Evolutionary conservation across 2,329 filamentous ascomycete genomes (phyloP).

Genomic region (Calonectria henricotiae): DNA sequence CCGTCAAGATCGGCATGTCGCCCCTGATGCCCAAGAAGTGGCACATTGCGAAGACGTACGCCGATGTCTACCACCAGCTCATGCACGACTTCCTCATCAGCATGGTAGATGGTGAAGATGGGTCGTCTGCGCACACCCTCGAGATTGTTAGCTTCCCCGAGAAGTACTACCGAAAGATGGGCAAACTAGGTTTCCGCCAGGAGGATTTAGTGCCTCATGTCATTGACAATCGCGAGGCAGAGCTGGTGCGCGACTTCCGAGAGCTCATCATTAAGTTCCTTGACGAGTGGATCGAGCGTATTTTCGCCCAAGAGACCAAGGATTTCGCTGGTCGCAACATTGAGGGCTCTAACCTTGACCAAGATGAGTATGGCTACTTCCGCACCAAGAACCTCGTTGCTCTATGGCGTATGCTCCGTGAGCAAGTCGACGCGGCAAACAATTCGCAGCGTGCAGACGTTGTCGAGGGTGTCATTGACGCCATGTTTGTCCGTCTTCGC

Average conservation of each 20-base stretch:
- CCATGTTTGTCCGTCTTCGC: constrained; percentile 92
- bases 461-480: constrained; percentile 93
- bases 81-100: constrained; percentile 95
- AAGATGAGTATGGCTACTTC: constrained; percentile 91
- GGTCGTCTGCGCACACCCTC: constrained; percentile 90
- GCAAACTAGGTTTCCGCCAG: constrained; percentile 85
- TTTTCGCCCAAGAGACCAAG: constrained; percentile 85
- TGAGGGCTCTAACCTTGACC: constrained; percentile 84
- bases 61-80: constrained; percentile 89
- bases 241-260: constrained; percentile 94
- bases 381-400: constrained; percentile 93
- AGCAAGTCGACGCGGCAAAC: constrained; percentile 89
- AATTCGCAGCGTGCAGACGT: constrained; percentile 91
- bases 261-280: constrained; percentile 95
- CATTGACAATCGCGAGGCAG: constrained; percentile 90
- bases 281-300: constrained; percentile 97
- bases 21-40: constrained; percentile 95
- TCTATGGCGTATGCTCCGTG: constrained; percentile 97
- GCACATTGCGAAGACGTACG: constrained; percentile 94
- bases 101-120: constrained; percentile 86
- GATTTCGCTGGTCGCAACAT: constrained; percentile 85
- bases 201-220: constrained; percentile 88
- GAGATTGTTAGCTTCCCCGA: constrained; percentile 96
- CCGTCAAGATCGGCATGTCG: constrained; percentile 93
- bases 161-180: constrained; percentile 97